Evolutionary conservation across 805 yeast genomes (phyloP), one percentile per base, ranked within the genome.

Genomic region (Saccharomyces kudriavzevii): DNA sequence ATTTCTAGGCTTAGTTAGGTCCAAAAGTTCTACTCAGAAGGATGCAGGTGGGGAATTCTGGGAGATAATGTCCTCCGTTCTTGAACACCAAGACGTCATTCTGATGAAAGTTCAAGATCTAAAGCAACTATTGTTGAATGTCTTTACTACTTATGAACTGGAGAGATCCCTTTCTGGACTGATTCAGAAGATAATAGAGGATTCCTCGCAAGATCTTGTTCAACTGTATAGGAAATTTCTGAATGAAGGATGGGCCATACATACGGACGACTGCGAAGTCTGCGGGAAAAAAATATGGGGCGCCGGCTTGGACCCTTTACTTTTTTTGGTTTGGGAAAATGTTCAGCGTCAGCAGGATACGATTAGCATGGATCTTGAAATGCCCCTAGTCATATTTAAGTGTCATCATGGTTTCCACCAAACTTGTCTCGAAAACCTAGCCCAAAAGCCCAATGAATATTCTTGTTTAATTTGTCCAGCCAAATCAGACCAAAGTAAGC

Each of bases 211-310:
- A 58, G 70, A 70, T 22, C 76, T 78, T 55, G 69, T 84, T 64
- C 63, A 72, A 11, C 57, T 61, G 2, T 70, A 85, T 10, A 72
- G 77, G 11, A 56, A 60, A 2, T 71, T 74, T 31, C 72, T 78
- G 24, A 58, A 74, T 0, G 67, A 71, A 40, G 97, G 97, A 0
- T 85, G 95, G 89, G 73, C 83, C 0, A 74, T 77, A 1, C 71
- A 70, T 27, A 71, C 72, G 27, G 72, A 76, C 40, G 80, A 77
- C 49, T 91, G 97, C 67, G 85, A 85, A 35, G 79, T 85, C 0
- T 91, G 97, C 68, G 91, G 89, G 1, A 82, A 82, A 56, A 72
- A 72, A 22, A 70, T 90, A 31, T 84, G 90, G 83, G 96, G 97
- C 0, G 66, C 79, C 1, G 80, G 81, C 1, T 64, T 86, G 2